Base-by-base conservation (phyloP, 192 early-diverging fungal species). In the Coemansia sp. region DNA sequence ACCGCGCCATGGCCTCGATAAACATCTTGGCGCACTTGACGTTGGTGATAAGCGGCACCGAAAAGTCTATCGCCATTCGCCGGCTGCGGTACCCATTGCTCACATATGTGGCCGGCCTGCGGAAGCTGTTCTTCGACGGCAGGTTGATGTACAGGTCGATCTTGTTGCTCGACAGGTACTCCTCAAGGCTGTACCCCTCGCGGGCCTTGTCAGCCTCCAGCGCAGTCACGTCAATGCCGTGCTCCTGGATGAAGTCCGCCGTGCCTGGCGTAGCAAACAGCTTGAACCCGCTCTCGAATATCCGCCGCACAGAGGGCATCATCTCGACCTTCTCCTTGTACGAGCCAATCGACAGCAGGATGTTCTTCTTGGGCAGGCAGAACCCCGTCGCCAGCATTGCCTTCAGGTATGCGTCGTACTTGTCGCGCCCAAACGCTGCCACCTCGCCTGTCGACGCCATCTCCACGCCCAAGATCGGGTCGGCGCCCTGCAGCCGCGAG, bases 381-480 rank as follows among this genome's bases (percentile, higher is more conserved):
- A 99, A 94, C 3, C 92, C 92, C 19, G 95, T 99, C 37, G 97
- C 90, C 29, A 97, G 68, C 63, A 97, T 73, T 0, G 94, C 92
- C 87, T 97, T 97, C 58, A 97, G 82, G 76, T 99, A 99, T 18
- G 97, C 97, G 56, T 96, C 92, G 82, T 98, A 97, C 86, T 98
- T 98, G 81, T 95, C 91, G 54, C 87, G 86, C 26, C 97, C 95
- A 68, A 99, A 98, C 68, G 93, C 97, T 5, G 97, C 97, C 24
- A 99, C 97, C 84, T 98, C 97, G 69, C 97, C 97, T 2, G 97
- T 99, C 6, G 95, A 98, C 22, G 97, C 97, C 95, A 98, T 99
- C 83, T 98, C 97, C 4, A 99, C 95, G 67, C 97, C 97, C 44
- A 99, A 81, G 65, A 99, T 87, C 40, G 97, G 97, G 79, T 99